Evolutionary conservation across 1,139 yeast genomes (phyloP).

Genomic region (Saccharomycopsis hybrid): DNA sequence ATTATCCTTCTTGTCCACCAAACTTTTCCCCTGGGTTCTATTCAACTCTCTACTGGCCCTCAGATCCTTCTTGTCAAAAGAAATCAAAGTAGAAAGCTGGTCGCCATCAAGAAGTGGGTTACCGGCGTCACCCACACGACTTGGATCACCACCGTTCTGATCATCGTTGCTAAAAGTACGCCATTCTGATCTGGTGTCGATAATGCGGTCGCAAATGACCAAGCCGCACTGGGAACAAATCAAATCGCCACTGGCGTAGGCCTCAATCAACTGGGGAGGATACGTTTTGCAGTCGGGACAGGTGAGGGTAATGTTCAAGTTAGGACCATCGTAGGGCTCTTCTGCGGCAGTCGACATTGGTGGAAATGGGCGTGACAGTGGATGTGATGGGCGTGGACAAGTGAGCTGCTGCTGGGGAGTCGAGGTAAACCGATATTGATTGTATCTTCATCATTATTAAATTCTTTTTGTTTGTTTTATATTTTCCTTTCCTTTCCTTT

Average conservation of each 20-base stretch:
- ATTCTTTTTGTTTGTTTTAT: too few relatives aligned
- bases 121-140: slow-evolving; percentile 99
- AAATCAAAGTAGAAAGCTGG: slow-evolving; percentile 87
- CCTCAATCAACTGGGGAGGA: slow-evolving; percentile 92
- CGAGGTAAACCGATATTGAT: too few relatives aligned
- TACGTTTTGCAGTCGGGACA: slow-evolving; percentile 95
- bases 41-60: slow-evolving; percentile 74
- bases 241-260: slow-evolving; percentile 96
- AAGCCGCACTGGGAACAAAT: slow-evolving; percentile 96
- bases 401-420: too few relatives aligned
- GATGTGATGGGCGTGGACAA: neutral
- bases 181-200: slow-evolving; percentile 97
- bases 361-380: neutral
- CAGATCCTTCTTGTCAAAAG: slow-evolving; percentile 61
- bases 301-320: slow-evolving; percentile 80
- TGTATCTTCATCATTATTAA: too few relatives aligned
- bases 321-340: slow-evolving; percentile 34
- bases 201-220: slow-evolving; percentile 85
- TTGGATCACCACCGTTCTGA: slow-evolving; percentile 96
- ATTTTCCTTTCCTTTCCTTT: too few relatives aligned
- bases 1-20: slow-evolving; percentile 82
- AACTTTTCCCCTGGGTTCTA: slow-evolving; percentile 79
- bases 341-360: slow-evolving; percentile 3
- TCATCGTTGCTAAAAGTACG: slow-evolving; percentile 92
- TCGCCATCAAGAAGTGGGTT: slow-evolving; percentile 89